Evolutionary conservation across 2,329 filamentous ascomycete genomes (phyloP), one percentile per base, ranked within the genome.

Genomic region (Alternaria rosae): DNA sequence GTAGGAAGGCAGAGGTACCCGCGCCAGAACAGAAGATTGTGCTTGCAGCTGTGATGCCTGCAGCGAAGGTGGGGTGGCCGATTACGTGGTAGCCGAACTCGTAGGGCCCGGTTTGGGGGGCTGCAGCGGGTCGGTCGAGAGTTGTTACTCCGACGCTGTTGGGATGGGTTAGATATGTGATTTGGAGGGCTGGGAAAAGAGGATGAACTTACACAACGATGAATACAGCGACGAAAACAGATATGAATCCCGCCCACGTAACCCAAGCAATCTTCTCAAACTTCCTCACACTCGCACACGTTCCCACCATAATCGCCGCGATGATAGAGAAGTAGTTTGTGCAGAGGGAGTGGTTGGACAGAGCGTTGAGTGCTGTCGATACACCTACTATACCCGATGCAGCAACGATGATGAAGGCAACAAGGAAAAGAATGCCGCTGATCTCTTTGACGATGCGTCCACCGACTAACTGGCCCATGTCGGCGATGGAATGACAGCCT

Each of bases 241-340:
- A 86, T 5, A 83, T 59, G 68, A 89, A 88, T 1, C 88, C 88
- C 11, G 82, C 83, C 84, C 86, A 90, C 0, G 86, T 88, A 8
- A 89, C 76, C 86, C 86, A 89, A 3, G 85, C 85, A 54, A 90
- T 85, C 67, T 88, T 85, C 51, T 86, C 83, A 61, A 89, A 86
- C 59, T 86, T 90, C 53, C 87, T 83, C 6, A 87, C 81, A 41
- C 83, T 85, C 0, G 86, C 86, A 8, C 83, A 79, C 0, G 81
- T 64, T 25, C 84, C 83, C 9, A 87, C 81, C 8, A 85, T 79
- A 3, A 85, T 70, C 0, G 86, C 84, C 0, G 85, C 85, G n/a
- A 89, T 77, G 30, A 88, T 80, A 11, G 83, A 83, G 75, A 85
- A 90, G 78, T 83, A 87, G 35, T 87, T 86, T 0, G 87, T 89